Base-by-base conservation (phyloP, 352 stramenopile species). In the Phytophthora sansomeana region DNA sequence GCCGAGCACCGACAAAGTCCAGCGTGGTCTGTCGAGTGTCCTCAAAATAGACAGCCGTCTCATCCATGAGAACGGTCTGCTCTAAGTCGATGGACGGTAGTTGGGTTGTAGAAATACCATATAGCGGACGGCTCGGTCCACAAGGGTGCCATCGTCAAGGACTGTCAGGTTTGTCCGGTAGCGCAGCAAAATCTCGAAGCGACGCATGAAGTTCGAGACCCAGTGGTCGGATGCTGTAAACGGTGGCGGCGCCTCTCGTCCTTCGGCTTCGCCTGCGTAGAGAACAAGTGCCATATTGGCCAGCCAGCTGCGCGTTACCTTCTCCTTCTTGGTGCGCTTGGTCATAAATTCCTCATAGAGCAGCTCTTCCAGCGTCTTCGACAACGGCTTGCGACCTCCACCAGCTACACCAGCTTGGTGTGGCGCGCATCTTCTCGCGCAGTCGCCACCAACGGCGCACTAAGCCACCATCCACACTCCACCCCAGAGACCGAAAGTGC, bases 31-130 rank as follows among this genome's bases (percentile, higher is more conserved):
- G 6, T 11, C 60, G 42, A 6, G 53, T 48, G 32, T 68, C 57
- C 51, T 74, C 41, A 44, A 78, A 74, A 33, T 67, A 69, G 3
- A 78, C 70, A 1, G 55, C 59, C n/a, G 53, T 67, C 38, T 74
- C 58, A 36, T 70, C 64, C 63, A 74, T 68, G 16, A 71, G 35
- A 17, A 71, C 38, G 17, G 58, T 68, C 16, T 52, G 32, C 13
- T 49, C n/a, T n/a, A n/a, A n/a, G n/a, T n/a, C n/a, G n/a, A n/a
- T n/a, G n/a, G n/a, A n/a, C n/a, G n/a, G n/a, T 58, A 11, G 30
- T 24, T 14, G 36, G 19, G 32, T 49, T 33, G 21, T 32, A 69
- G 42, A 35, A 62, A 61, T 16, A 26, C 3, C 29, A 59, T 54
- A 16, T 61, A 74, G 14, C 5, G 29, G 3, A 70, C 54, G 4